These are phyloP conservation scores for Pulveroboletus sp. DNA, from an alignment of 768 basidiomycete species.

Conservation along the genomic window DNA sequence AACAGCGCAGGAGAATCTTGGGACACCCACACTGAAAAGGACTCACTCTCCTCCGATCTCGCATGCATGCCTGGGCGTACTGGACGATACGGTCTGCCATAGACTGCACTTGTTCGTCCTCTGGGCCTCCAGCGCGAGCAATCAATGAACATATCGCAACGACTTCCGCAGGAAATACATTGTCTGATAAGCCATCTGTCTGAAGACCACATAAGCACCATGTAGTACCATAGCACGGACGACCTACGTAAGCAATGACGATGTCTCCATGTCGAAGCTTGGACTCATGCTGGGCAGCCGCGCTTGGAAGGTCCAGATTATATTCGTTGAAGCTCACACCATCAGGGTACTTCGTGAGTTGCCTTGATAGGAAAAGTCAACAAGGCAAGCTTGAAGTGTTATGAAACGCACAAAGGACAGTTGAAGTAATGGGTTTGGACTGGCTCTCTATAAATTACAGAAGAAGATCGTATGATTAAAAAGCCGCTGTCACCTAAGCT, in stretches of 20 bases:
- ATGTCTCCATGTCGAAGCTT: slow-evolving; percentile 51
- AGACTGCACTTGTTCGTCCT: slow-evolving; percentile 57
- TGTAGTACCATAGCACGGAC: no score
- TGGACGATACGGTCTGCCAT: slow-evolving; percentile 73
- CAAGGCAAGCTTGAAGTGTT: background rate
- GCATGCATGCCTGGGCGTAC: slow-evolving; percentile 68
- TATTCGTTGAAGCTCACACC: slow-evolving; percentile 4
- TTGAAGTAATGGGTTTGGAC: slow-evolving; percentile 33
- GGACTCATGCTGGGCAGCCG: slow-evolving; percentile 42
- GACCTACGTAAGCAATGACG: slow-evolving; percentile 44
- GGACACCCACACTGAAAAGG: slow-evolving; percentile 65
- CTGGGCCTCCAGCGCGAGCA: slow-evolving; percentile 49
- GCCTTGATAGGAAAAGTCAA: slow-evolving; percentile 17
- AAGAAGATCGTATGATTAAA: slow-evolving; percentile 62
- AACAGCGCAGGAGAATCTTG: background rate
- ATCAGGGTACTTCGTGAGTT: slow-evolving; percentile 34
- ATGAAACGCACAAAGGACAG: slow-evolving; percentile 27
- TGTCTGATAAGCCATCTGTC: slow-evolving; percentile 56
- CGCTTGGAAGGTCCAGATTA: slow-evolving; percentile 36
- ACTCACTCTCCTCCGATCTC: slow-evolving; percentile 54
- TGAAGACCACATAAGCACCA: slow-evolving; percentile 20
- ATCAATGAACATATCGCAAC: slow-evolving; percentile 64
- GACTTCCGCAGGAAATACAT: slow-evolving; percentile 64
- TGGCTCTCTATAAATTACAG: slow-evolving; percentile 47
- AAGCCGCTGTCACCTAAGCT: slow-evolving; percentile 82